Base-by-base conservation (phyloP, 805 yeast genomes). In the Yamadazyma akitaensis region DNA sequence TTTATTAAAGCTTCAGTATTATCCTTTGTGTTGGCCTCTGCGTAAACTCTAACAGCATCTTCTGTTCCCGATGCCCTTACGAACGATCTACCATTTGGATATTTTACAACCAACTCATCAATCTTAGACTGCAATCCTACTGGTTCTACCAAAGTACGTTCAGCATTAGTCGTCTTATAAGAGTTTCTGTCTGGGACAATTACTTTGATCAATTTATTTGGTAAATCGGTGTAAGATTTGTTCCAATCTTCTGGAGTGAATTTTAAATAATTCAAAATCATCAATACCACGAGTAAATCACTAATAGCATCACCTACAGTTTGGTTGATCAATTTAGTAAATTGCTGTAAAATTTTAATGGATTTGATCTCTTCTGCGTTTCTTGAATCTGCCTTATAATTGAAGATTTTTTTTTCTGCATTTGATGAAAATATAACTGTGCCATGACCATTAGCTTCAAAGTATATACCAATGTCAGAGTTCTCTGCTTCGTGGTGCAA, bases 401-500 rank as follows among this genome's bases (percentile, higher is more conserved):
- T 53, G 44, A 66, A 68, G 31, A 72, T 65, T 9, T 57, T 57
- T 2, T 57, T 56, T 47, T 80, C 72, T 5, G 71, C 70, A 14
- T 68, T 65, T 0, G 80, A 75, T 4, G 88, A 81, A 62, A 94
- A 94, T 17, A 89, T 73, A 6, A 92, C 96, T 0, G 99, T 94
- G 12, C 99, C 99, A 62, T 94, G 99, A n/a, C 99, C 99, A 62
- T 94, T 94, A 44, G 99, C 99, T 70, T 94, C 99, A 58, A 94
- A 94, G 67, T 94, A 94, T 13, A 94, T 83, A 21, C 99, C 99
- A 51, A 92, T 77, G 59, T 90, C 98, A 60, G 79, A 94, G 37
- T 81, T 76, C 49, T 77, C 80, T 1, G 96, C 94, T 42, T 90
- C 96, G 60, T 92, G 97, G 63, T 94, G 99, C 53, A 94, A 72